A percentile compares a stretch with the other conserved stretches of the same genome.
phyloP scores from a whole-genome alignment of 2,329 filamentous ascomycete genomes.

The Eutypa lata region DNA sequence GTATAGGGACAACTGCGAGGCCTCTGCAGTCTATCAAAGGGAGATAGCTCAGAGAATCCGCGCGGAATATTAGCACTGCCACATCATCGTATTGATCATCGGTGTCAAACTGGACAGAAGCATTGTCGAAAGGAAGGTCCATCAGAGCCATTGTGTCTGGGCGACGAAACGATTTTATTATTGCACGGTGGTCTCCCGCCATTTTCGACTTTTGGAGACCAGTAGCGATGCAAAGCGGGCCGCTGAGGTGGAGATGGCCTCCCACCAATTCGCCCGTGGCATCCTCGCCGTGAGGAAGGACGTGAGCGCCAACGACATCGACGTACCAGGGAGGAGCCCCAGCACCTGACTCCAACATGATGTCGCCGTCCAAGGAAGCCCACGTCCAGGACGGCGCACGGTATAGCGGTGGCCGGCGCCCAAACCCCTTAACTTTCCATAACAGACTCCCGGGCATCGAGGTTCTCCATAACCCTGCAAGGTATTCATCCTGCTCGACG shows the following conservation, averaged over 20 bases:
- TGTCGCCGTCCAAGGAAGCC: slow-evolving; percentile 14
- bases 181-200: neutral
- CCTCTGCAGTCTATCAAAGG: neutral
- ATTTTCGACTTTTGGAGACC: neutral
- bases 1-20: neutral
- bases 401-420: slow-evolving; percentile 2
- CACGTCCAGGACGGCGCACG: slow-evolving; percentile 20
- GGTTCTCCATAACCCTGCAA: slow-evolving; percentile 12
- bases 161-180: neutral
- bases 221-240: neutral
- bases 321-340: neutral
- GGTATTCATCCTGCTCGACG: slow-evolving; percentile 4
- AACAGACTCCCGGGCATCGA: slow-evolving; percentile 8
- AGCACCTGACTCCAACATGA: neutral
- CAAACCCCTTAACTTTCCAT: slow-evolving; percentile 5
- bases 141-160: neutral
- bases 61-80: neutral
- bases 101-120: neutral
- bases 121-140: neutral
- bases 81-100: neutral
- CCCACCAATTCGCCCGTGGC: neutral
- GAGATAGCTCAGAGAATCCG: neutral
- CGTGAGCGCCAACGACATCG: neutral
- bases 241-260: neutral
- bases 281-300: neutral